A percentile compares a stretch with the other conserved stretches of the same genome.
These are phyloP conservation scores for Carallia pectinifolia DNA, from an alignment of 345 rosid species.

Conservation along the genomic window DNA sequence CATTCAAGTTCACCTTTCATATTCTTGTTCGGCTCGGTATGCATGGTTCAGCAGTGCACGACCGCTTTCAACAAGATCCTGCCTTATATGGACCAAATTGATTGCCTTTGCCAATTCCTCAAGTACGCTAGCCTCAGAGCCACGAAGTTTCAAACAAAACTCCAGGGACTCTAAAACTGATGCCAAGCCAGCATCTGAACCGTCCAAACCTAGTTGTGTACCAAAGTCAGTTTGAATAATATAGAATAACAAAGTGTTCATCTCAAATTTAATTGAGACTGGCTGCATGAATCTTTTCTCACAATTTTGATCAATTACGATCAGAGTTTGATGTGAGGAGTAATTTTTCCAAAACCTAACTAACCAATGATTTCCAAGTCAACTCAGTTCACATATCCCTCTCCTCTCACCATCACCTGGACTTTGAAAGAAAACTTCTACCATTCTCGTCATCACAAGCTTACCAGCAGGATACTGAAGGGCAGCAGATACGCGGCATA, in stretches of 20 bases:
- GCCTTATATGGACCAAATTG: conserved; percentile 71
- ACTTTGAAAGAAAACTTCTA: background rate
- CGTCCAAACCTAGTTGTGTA: conserved; percentile 63
- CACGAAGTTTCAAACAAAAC: conserved; percentile 83
- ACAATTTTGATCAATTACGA: no score
- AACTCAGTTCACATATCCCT: no score
- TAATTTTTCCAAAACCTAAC: no score
- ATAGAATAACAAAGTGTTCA: background rate
- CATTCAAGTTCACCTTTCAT: conserved; percentile 59
- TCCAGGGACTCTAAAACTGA: conserved; percentile 84
- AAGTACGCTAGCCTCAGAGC: conserved; percentile 87
- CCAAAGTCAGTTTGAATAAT: background rate
- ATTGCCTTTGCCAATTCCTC: conserved; percentile 91
- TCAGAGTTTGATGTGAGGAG: no score
- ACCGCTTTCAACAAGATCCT: conserved; percentile 89
- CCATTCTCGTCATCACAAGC: conserved; percentile 11
- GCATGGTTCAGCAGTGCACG: conserved; percentile 75
- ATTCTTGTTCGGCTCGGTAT: conserved; percentile 77
- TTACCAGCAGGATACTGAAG: conserved; percentile 93
- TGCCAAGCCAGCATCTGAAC: conserved; percentile 88
- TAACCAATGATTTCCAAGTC: no score
- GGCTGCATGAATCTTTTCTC: no score
- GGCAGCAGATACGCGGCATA: conserved; percentile 93
- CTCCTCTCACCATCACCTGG: no score
- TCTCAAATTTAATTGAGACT: no score